Evolutionary conservation across 2,329 filamentous ascomycete genomes (phyloP), one percentile per base, ranked within the genome.

Genomic region (Didymella glomerata): DNA sequence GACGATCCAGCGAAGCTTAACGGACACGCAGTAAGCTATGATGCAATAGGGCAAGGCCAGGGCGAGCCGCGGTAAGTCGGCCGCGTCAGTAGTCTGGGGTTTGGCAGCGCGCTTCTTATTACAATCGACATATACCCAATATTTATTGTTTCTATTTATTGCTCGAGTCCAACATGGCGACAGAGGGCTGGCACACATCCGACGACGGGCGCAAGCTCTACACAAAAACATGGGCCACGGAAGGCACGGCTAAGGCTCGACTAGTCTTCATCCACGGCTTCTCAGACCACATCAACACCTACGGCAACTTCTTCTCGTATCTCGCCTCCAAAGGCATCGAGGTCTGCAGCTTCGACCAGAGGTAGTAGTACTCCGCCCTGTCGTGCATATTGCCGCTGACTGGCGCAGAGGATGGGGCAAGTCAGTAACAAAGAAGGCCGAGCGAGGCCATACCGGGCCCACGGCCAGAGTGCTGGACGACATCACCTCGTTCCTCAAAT

Each of bases 261-360:
- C 77, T 96, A 48, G 83, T 95, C 69, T 90, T 96, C 77, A 81
- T 97, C 63, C 93, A 97, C 79, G 93, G 93, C 70, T 97, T 93
- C 83, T 92, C 88, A 76, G 93, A 71, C 59, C 62, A 61, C 56
- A 83, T 90, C 76, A 88, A 90, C 77, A 86, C 87, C 58, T 96
- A 97, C 80, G 85, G 88, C 72, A 83, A 84, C 54, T 85, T 97
- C 70, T 94, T 95, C 78, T 84, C 87, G 6, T 80, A 79, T 14
- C 84, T 97, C 47, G 89, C 90, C 22, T 79, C 82, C 11, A 84
- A 84, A 53, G 91, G 90, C 62, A 93, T 97, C 68, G 87, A 91
- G 70, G 85, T 92, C 47, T 86, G 90, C 71, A 84, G 86, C 62
- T 91, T 93, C 75, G 93, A 97, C 76, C 93, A 97, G 81, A 88